Percentiles rank a stretch among this genome's conserved stretches.
phyloP scores from a whole-genome alignment of 495 filamentous ascomycete species.

The Terfezia claveryi region DNA sequence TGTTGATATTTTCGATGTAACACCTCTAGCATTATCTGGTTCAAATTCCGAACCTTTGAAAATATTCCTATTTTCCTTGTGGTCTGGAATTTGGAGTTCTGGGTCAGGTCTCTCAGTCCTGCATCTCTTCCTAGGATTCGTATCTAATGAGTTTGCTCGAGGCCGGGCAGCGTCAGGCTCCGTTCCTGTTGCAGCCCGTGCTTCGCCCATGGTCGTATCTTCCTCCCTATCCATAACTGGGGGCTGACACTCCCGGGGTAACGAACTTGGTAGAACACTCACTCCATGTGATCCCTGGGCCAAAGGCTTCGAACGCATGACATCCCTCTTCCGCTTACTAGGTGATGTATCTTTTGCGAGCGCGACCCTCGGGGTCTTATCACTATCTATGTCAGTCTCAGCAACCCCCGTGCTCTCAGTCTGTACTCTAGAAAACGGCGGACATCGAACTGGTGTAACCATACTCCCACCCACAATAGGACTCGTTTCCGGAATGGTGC shows the following conservation, averaged over 20 bases:
- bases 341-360: no score
- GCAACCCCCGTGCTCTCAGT: background rate
- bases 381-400: no score
- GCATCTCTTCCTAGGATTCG: background rate
- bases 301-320: no score
- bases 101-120: background rate
- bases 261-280: no score
- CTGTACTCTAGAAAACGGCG: background rate
- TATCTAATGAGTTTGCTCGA: background rate
- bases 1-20: no score
- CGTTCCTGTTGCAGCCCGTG: background rate
- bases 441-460: background rate
- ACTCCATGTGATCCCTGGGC: no score
- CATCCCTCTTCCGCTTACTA: no score
- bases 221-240: slow-evolving; percentile 2
- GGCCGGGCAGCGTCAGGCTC: background rate
- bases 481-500: slow-evolving; percentile 3
- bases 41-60: no score
- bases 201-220: background rate
- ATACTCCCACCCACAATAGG: background rate
- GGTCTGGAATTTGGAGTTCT: background rate
- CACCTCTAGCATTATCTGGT: no score
- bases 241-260: no score
- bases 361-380: no score
- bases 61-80: no score